Evolutionary conservation across 1,284 basidiomycete genomes (phyloP), one percentile per base, ranked within the genome.

Genomic region (Ceratobasidium sp.): DNA sequence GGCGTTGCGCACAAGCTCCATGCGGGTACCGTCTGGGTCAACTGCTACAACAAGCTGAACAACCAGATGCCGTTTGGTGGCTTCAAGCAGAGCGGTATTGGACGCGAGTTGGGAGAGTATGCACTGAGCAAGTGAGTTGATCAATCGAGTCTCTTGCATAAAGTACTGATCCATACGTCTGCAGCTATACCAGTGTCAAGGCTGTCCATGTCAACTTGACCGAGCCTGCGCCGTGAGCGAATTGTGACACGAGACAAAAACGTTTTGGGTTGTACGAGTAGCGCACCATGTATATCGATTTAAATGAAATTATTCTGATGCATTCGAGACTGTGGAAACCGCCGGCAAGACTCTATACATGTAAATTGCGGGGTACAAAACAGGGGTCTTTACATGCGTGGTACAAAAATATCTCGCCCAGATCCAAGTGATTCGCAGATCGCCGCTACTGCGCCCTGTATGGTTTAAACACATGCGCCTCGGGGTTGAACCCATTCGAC

Each of bases 71-170:
- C 93, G 0, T 96, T 96, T 80, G 94, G 95, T 74, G 95, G 94
- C 36, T 96, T 86, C 87, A 97, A 96, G 86, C 88, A 91, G 78
- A 88, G 86, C 12, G 93, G 93, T 71, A 89, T 94, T 57, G 94
- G 94, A 9, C 87, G 93, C 69, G 94, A 96, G 82, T 82, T 93
- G 48, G 94, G 94, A 59, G 88, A 94, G 78, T 92, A 94, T 79
- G 94, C 92, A 0, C 79, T 96, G 67, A 79, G 79, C 67, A 86
- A 87, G 88, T 91, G 76, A 73, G 88, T 83, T 16, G 60, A 50
- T 65, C 75, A n/a, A 39, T 6, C 43, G 36, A 6, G 61, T 71
- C 23, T 70, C 50, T 52, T 55, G 9, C 8, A 39, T 39, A 14
- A 6, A 14, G 36, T 39, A 34, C 21, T 34, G 59, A 65, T 23